These are phyloP conservation scores for Kodamaea restingae DNA, from an alignment of 805 yeast species.

Conservation along the genomic window DNA sequence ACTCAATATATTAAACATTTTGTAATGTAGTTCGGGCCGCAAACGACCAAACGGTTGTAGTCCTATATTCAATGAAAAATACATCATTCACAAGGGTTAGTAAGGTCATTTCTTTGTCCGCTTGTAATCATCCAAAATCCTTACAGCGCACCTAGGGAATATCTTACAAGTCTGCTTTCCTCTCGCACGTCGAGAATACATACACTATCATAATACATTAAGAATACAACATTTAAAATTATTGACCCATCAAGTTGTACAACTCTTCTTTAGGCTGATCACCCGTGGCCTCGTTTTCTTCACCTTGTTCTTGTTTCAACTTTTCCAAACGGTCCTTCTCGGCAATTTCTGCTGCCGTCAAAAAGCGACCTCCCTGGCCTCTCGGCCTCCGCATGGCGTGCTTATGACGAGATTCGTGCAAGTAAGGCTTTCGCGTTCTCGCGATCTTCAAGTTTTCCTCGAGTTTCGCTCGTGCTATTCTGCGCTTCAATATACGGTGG, in stretches of 20 bases:
- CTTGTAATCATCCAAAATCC: no score
- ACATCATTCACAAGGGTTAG: no score
- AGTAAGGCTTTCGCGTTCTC: constrained; percentile 85
- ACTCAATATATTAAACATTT: no score
- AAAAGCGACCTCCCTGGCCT: constrained; percentile 96
- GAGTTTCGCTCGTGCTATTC: constrained; percentile 88
- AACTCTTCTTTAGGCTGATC: constrained; percentile 4
- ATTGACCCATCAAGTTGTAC: constrained; percentile 5
- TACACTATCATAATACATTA: constrained; percentile 5
- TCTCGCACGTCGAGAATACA: neutral
- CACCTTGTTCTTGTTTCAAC: constrained; percentile 31
- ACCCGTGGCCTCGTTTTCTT: constrained; percentile 5
- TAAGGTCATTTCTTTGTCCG: no score
- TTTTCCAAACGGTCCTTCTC: constrained; percentile 41
- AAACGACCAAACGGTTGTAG: no score
- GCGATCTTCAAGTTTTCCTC: constrained; percentile 87
- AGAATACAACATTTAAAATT: constrained; percentile 1
- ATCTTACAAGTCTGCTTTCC: no score
- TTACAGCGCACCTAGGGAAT: no score
- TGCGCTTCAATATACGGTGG: constrained; percentile 86
- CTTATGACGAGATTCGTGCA: constrained; percentile 95
- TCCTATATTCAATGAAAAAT: no score
- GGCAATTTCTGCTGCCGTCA: constrained; percentile 77
- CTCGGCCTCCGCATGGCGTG: constrained; percentile 99
- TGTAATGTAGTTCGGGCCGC: no score